Evolutionary conservation across 805 yeast genomes (phyloP), one percentile per base, ranked within the genome.

Genomic region (Ogataea paraovalis): DNA sequence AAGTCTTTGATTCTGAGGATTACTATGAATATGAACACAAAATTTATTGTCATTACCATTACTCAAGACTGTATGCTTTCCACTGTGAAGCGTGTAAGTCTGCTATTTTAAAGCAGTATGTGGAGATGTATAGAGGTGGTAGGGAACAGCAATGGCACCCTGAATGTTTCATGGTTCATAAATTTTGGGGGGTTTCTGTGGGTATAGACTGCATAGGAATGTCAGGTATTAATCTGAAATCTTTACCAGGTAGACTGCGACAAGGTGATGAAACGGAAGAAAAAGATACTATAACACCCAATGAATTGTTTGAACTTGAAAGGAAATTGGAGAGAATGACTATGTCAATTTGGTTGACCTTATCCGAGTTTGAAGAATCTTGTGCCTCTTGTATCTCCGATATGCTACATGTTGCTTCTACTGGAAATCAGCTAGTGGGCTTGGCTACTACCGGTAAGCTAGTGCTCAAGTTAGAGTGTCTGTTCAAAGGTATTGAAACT

Each of bases 101-200:
- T 33, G 87, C 97, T 1, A 94, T 95, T 44, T 78, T 95, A 33
- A 90, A 90, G 62, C 98, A 94, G 62, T 94, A 90, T 66, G 96
- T 92, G 33, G 97, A 92, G 65, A 81, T 92, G 40, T 87, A 82
- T 51, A 76, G 94, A 56, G 96, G 97, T 43, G 97, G 97, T 20
- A 78, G 84, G 56, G 85, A 87, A 49, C 96, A 91, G 65, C 96
- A 89, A 63, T 94, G 99, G 99, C 99, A 94, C 67, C 98, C 97
- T 1, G 98, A 95, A 64, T 94, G 99, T 71, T 94, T 90, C 63
- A 95, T 95, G 90, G 95, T 94, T 42, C 91, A 87, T 71, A 91
- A 91, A 66, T 91, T 89, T 60, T 94, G 99, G 99, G 90, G 89
- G 62, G 96, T 91, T 19, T 78, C 83, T 48, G 72, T 94, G 20